Base-by-base conservation (phyloP, 805 yeast genomes). In the Ogataea trehalophila region DNA sequence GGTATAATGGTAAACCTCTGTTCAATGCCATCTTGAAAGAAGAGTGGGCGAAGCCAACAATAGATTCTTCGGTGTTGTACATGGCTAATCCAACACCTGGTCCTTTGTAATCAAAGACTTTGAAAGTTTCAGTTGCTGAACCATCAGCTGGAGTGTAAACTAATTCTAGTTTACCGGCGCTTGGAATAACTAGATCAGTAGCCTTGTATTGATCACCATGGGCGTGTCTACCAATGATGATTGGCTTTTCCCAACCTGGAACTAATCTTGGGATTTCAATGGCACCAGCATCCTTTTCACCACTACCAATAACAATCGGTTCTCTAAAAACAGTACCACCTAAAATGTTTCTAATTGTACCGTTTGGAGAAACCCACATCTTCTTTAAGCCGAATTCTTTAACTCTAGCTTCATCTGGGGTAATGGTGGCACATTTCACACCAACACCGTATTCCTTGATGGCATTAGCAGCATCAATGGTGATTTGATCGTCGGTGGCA, bases 291-390 rank as follows among this genome's bases (percentile, higher is more conserved):
- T 39, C 41, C 18, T 39, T 39, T 23, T 22, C 41, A 39, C 41
- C 41, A 63, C 83, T 83, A 14, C 65, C 69, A 55, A 86, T 85
- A 48, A 86, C 85, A 62, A 86, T 86, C 46, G 91, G 88, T 63
- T 86, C 94, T 68, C 94, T 79, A 69, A 86, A 86, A 33, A 86
- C 92, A 20, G 94, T 86, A 57, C 94, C 94, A 34, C 87, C 87
- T 52, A 86, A 67, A 46, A 85, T 84, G 66, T 86, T 86, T 72
- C 94, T 77, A 58, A 86, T 83, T 31, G 94, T 85, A 55, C 94
- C 94, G 62, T 86, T 86, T 54, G 94, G 94, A 18, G 92, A 85
- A 44, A 81, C 74, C 91, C 92, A 86, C 94, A 86, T 86, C 62
- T 86, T 79, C 61, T 82, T 82, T 65, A 86, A 73, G 42, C 72